Conservation (phyloP, 2,329 filamentous ascomycete species). For the Microdochium paspali region DNA sequence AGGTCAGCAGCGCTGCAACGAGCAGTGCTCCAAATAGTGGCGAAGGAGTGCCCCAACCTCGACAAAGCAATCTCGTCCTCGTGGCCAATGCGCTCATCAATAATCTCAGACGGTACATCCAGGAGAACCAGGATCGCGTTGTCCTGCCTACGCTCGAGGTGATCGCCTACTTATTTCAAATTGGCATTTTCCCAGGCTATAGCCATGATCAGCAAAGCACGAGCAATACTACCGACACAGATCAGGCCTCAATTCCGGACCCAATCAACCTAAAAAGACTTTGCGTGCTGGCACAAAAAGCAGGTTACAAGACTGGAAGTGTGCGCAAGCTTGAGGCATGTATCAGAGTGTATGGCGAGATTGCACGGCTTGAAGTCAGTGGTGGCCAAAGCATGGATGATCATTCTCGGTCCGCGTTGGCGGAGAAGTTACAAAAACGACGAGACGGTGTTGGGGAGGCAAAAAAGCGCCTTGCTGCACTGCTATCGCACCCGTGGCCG, state of each 20-base stretch:
- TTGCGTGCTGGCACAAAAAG: conserved; percentile 64
- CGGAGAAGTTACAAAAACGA: conserved; percentile 11
- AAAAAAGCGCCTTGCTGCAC: conserved; percentile 57
- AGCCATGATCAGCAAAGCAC: neutral
- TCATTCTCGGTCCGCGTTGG: conserved; percentile 6
- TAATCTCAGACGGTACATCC: conserved; percentile 35
- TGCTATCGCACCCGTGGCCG: conserved; percentile 78
- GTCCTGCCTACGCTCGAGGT: conserved; percentile 70
- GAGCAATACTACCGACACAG: too few relatives aligned
- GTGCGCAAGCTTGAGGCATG: conserved; percentile 75
- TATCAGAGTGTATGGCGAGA: conserved; percentile 66
- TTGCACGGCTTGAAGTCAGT: conserved; percentile 30
- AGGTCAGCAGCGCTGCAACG: neutral
- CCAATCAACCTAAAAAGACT: conserved; percentile 41
- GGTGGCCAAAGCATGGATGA: neutral
- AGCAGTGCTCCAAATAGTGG: neutral
- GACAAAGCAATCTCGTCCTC: conserved; percentile 27
- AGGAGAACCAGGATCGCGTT: conserved; percentile 57
- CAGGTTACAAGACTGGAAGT: conserved; percentile 75
- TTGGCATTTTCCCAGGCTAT: conserved; percentile 28
- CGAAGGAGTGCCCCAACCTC: neutral
- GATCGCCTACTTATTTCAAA: conserved; percentile 67
- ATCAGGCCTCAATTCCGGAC: too few relatives aligned
- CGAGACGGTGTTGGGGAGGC: conserved; percentile 43
- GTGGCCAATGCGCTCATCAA: conserved; percentile 41